phyloP scores from a whole-genome alignment of 2,329 filamentous ascomycete species.

The Metarhizium guizhouense region DNA sequence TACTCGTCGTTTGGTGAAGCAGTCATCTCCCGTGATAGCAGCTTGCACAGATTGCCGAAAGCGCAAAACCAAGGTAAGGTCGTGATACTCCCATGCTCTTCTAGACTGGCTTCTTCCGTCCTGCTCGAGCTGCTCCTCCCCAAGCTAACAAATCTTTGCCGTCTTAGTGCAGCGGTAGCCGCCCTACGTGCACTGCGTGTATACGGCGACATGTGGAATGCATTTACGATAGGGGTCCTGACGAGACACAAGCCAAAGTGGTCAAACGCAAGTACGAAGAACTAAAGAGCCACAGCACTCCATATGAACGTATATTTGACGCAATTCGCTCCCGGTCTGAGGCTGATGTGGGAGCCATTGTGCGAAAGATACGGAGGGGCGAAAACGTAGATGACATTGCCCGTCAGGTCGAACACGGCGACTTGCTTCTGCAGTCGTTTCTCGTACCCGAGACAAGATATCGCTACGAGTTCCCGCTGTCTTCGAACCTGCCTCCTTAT shows the following conservation, averaged over 20 bases:
- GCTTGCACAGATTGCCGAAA: no score
- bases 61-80: no score
- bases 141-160: not conserved
- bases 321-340: not conserved
- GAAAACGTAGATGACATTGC: constrained; percentile 18
- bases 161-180: not conserved
- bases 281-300: not conserved
- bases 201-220: not conserved
- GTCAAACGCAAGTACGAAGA: not conserved
- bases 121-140: no score
- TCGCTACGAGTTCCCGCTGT: constrained; percentile 26
- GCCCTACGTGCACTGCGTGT: not conserved
- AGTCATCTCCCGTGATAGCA: no score
- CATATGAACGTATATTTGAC: not conserved
- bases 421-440: constrained; percentile 24
- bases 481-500: constrained; percentile 17
- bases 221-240: not conserved
- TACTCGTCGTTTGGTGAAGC: no score
- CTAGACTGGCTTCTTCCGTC: no score
- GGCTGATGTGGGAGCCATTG: not conserved
- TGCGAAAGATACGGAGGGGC: constrained; percentile 1
- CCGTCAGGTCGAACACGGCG: constrained; percentile 23
- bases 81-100: no score
- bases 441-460: constrained; percentile 23
- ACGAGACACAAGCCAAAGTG: not conserved